Base-by-base conservation (phyloP, 140 eudicot species). In the Senecio squalidus region DNA sequence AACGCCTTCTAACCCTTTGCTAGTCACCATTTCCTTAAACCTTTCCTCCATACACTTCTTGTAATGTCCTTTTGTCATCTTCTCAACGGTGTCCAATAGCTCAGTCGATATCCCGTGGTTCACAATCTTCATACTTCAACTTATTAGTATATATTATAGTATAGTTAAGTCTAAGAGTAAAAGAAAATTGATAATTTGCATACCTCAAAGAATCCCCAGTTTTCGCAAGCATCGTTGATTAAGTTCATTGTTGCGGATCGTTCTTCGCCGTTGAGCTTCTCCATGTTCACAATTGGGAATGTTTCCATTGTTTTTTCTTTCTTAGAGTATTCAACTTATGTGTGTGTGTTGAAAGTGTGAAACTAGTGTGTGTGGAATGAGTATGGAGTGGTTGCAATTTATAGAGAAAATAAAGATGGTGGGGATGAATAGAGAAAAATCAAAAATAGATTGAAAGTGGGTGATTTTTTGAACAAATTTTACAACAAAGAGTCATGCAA, bases 191-290 rank as follows among this genome's bases (percentile, higher is more conserved):
- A n/a, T n/a, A n/a, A n/a, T n/a, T 25, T 36, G 29, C 20, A 44
- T 76, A 89, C 97, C 92, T 89, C 92, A 76, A 89, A 84, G 74
- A 84, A 89, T 11, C 93, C 97, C 97, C 97, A 89, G 67, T 89
- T 85, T 71, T 85, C 89, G 50, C 95, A 89, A 56, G 95, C 97
- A 79, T 89, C 86, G 29, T 85, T 75, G 60, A 89, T 89, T 22
- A 61, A 54, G 49, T 69, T 82, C 95, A 85, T 55, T 29, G 82
- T 79, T 64, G 80, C 80, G 29, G 72, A 58, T 56, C 95, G 84
- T 72, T 89, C 95, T 41, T 89, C 95, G 36, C 93, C 95, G 28
- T 82, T 68, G 34, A 89, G 84, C 57, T 89, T 89, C 78, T 84
- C 95, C 93, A 89, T 68, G 84, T 74, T 67, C 40, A 89, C 78